Evolutionary conservation across 179 eudicot genomes (phyloP), one percentile per base, ranked within the genome.

Genomic region (Gypsophila paniculata): DNA sequence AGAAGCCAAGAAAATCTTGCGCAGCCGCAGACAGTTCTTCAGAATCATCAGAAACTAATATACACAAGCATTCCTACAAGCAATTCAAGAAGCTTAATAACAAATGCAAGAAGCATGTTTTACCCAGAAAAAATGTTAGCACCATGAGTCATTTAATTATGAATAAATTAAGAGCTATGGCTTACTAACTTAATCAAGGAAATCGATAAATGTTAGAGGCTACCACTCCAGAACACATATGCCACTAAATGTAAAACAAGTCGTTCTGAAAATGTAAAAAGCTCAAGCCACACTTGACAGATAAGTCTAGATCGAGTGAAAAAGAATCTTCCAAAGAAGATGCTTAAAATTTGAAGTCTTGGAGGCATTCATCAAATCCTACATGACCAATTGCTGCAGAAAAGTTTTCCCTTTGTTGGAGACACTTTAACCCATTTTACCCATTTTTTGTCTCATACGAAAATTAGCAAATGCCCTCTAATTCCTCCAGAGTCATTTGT

Each of bases 21-120:
- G 99, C 97, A 69, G 83, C 78, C 78, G 76, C 54, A 53, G 96
- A 88, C 65, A 94, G 89, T 71, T 91, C 97, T 69, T 86, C 84
- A 25, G 80, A 82, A 55, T 89, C 92, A 79, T 94, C 99, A 79
- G 90, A 91, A 75, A 79, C 99, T 84, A 91, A 85, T 78, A 80
- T 80, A 75, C 85, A 86, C 76, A 89, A 72, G 77, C 97, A 88
- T 68, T 94, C 98, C 99, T 94, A 90, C 81, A 77, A 21, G 17
- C 55, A 60, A 23, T 69, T 51, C 38, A 53, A 79, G 69, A 58
- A 26, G 48, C 51, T 25, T 65, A 58, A 60, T 26, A 57, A 26
- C 51, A 55, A 52, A 71, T 49, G 15, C 36, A 48, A 54, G 64
- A 44, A 19, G 9, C 38, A 66, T 32, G 38, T 22, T 10, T 44